Percentiles rank a stretch among this genome's conserved stretches.
Conservation (phyloP, 2,329 filamentous ascomycete genomes). For the Stenocarpella maydis region DNA sequence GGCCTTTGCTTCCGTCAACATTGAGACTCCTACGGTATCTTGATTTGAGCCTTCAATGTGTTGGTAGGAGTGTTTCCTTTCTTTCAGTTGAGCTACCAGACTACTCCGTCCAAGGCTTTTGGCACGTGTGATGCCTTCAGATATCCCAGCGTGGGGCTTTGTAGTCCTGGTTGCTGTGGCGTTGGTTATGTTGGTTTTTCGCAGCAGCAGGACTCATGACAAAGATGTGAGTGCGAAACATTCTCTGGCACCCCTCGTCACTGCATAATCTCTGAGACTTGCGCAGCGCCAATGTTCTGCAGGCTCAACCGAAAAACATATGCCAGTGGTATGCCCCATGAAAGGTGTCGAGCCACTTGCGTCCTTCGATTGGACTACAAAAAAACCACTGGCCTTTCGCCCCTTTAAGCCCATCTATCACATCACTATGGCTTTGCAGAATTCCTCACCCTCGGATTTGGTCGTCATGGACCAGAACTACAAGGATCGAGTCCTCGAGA, state of each 20-base stretch:
- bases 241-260: no score
- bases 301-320: not conserved
- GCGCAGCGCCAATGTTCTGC: not conserved
- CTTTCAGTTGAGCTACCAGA: no score
- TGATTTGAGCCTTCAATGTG: not conserved
- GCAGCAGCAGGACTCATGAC: not conserved
- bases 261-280: not conserved
- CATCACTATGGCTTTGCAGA: slow-evolving; percentile 61
- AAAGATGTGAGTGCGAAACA: not conserved
- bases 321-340: slow-evolving; percentile 23
- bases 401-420: slow-evolving; percentile 62
- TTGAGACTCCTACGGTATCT: not conserved
- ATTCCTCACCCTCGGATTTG: slow-evolving; percentile 55
- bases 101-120: not conserved
- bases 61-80: not conserved
- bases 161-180: slow-evolving; percentile 1
- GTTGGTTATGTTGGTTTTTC: not conserved
- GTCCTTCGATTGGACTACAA: slow-evolving; percentile 51
- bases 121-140: not conserved
- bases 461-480: slow-evolving; percentile 63
- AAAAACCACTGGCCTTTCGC: slow-evolving; percentile 50
- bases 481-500: slow-evolving; percentile 50
- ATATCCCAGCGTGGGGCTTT: not conserved
- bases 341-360: slow-evolving; percentile 41
- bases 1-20: not conserved